These are phyloP conservation scores for Eragrostis curvula DNA, from an alignment of 176 grass and related monocot genomes.

Conservation along the genomic window DNA sequence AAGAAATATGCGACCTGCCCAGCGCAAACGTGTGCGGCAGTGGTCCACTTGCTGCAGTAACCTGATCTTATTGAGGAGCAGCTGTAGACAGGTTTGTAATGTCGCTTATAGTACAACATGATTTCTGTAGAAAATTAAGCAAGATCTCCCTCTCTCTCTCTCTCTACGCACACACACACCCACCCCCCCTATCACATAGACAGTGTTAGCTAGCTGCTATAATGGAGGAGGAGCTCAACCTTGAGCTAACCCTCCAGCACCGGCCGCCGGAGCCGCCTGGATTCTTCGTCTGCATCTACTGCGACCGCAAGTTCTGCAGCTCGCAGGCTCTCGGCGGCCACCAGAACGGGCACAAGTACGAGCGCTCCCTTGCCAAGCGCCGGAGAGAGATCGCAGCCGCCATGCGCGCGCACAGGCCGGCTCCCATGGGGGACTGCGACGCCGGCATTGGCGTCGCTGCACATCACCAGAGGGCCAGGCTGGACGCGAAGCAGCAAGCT, in stretches of 20 bases:
- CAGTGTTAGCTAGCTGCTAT: not conserved
- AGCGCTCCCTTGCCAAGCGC: slow-evolving; percentile 74
- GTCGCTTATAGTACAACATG: not conserved
- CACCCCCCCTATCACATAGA: not conserved
- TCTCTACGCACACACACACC: too few species aligned
- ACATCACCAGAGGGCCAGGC: not conserved
- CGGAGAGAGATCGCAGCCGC: slow-evolving; percentile 48
- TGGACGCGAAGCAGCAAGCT: not conserved
- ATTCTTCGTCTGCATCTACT: slow-evolving; percentile 90
- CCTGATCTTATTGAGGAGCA: too few species aligned
- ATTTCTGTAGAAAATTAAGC: not conserved
- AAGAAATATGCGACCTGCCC: too few species aligned
- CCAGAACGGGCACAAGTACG: slow-evolving; percentile 95
- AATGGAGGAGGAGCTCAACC: slow-evolving; percentile 57
- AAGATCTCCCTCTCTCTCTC: rapidly evolving
- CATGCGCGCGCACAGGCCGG: slow-evolving; percentile 18
- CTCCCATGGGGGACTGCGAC: not conserved
- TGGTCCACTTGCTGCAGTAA: too few species aligned
- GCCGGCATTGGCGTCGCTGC: not conserved
- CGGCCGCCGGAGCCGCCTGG: slow-evolving; percentile 59
- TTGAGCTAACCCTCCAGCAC: slow-evolving; percentile 55
- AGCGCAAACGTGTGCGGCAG: too few species aligned
- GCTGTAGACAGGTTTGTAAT: not conserved
- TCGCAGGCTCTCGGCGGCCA: slow-evolving; percentile 94
- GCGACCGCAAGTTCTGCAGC: slow-evolving; percentile 80